These are phyloP conservation scores for Pyricularia sp. DNA, from an alignment of 2,329 filamentous ascomycete genomes.

Conservation along the genomic window DNA sequence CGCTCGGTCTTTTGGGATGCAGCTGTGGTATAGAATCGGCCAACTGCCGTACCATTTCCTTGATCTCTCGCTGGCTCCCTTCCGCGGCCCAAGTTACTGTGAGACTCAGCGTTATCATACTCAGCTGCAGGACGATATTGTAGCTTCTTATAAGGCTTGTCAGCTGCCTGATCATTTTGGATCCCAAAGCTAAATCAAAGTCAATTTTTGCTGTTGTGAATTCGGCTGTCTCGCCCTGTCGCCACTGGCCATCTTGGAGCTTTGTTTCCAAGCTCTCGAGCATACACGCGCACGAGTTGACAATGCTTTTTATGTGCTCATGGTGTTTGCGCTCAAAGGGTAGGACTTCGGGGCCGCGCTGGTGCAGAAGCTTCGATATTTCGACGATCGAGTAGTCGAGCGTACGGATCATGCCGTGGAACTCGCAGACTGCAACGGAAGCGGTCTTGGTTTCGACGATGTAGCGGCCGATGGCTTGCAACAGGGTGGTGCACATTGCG, in stretches of 20 bases:
- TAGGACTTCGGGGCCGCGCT: background rate
- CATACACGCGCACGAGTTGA: background rate
- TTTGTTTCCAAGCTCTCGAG: background rate
- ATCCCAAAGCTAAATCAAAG: background rate
- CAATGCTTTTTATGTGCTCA: background rate
- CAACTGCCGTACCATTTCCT: background rate
- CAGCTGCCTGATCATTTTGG: slow-evolving; percentile 1
- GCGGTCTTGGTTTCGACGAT: background rate
- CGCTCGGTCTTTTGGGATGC: background rate
- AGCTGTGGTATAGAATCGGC: slow-evolving; percentile 2
- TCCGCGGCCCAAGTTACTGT: background rate
- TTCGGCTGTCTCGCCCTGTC: background rate
- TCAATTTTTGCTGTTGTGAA: background rate
- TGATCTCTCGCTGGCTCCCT: background rate
- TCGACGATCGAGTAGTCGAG: background rate
- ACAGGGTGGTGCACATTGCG: background rate
- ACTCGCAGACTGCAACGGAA: background rate
- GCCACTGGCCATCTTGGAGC: background rate
- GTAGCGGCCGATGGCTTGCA: background rate
- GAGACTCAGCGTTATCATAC: slow-evolving; percentile 1
- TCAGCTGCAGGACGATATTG: slow-evolving; percentile 4
- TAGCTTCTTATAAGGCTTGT: slow-evolving; percentile 1
- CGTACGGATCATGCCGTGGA: background rate
- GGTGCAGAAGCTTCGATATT: background rate
- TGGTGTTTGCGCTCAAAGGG: slow-evolving; percentile 4